phyloP scores from a whole-genome alignment of 768 basidiomycete genomes.

The Psilocybe sp. region DNA sequence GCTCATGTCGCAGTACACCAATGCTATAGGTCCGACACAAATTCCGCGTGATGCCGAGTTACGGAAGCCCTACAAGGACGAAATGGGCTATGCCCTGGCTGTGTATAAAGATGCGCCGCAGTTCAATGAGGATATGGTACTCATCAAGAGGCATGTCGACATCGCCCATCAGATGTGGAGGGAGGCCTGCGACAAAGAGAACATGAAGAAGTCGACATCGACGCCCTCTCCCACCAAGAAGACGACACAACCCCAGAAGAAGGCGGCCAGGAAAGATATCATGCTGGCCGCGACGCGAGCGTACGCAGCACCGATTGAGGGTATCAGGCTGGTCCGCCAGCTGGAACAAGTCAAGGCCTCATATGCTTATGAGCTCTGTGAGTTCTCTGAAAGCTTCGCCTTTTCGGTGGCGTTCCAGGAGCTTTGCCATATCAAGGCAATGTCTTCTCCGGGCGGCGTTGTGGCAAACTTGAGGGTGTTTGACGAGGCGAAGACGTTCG shows the following conservation, averaged over 20 bases:
- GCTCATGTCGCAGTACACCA: slow-evolving; percentile 34
- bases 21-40: too few relatives aligned
- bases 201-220: neutral
- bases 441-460: slow-evolving; percentile 29
- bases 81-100: slow-evolving; percentile 12
- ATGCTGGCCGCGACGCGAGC: slow-evolving; percentile 22
- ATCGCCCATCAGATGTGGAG: slow-evolving; percentile 15
- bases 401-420: slow-evolving; percentile 53
- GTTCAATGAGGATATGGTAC: slow-evolving; percentile 33
- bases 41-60: slow-evolving; percentile 29
- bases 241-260: slow-evolving; percentile 10
- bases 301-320: slow-evolving; percentile 26
- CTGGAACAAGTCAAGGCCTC: slow-evolving; percentile 55
- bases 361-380: slow-evolving; percentile 43
- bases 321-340: slow-evolving; percentile 24
- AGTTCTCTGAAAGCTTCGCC: slow-evolving; percentile 30
- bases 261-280: slow-evolving; percentile 16
- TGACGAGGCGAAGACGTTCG: slow-evolving; percentile 37
- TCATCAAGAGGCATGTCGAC: slow-evolving; percentile 39
- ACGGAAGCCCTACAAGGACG: slow-evolving; percentile 31
- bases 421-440: slow-evolving; percentile 56
- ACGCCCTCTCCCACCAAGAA: neutral
- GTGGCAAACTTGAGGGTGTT: slow-evolving; percentile 32
- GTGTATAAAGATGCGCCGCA: slow-evolving; percentile 6
- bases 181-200: slow-evolving; percentile 6